Evolutionary conservation across 768 basidiomycete genomes (phyloP).

Genomic region (Sistotremastrum niveocremeum): DNA sequence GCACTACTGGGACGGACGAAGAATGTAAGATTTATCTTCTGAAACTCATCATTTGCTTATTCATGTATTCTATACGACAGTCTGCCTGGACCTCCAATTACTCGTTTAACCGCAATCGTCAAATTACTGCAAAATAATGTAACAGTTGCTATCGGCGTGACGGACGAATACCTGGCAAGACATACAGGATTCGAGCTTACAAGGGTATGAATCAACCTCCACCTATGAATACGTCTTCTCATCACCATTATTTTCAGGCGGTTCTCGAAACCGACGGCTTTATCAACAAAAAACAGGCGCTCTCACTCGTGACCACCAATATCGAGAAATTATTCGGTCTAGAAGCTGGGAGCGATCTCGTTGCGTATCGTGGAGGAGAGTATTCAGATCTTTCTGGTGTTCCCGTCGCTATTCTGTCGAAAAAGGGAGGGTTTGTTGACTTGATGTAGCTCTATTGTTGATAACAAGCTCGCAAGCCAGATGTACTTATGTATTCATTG

Average conservation of each 20-base stretch:
- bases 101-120: conserved; percentile 2
- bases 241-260: conserved; percentile 10
- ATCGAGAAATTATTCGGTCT: conserved; percentile 30
- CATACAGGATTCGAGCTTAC: conserved; percentile 22
- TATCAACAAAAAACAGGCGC: conserved; percentile 24
- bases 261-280: conserved; percentile 25
- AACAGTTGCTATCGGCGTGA: conserved; percentile 5
- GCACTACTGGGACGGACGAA: conserved; percentile 43
- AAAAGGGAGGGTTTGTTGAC: too few species aligned
- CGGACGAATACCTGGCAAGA: conserved; percentile 7
- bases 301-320: conserved; percentile 28
- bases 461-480: too few species aligned
- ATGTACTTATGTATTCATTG: too few species aligned
- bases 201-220: conserved; percentile 26
- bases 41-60: not conserved
- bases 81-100: conserved; percentile 6
- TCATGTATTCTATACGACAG: not conserved
- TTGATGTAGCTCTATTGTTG: too few species aligned
- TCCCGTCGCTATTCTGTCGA: too few species aligned
- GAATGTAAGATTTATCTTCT: conserved; percentile 33
- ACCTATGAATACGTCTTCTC: not conserved
- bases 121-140: conserved; percentile 2
- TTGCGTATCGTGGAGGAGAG: conserved; percentile 26
- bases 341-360: conserved; percentile 20
- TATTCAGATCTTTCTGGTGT: too few species aligned